phyloP scores from a whole-genome alignment of 306 rosid genomes.

The Cyamopsis tetragonoloba region DNA sequence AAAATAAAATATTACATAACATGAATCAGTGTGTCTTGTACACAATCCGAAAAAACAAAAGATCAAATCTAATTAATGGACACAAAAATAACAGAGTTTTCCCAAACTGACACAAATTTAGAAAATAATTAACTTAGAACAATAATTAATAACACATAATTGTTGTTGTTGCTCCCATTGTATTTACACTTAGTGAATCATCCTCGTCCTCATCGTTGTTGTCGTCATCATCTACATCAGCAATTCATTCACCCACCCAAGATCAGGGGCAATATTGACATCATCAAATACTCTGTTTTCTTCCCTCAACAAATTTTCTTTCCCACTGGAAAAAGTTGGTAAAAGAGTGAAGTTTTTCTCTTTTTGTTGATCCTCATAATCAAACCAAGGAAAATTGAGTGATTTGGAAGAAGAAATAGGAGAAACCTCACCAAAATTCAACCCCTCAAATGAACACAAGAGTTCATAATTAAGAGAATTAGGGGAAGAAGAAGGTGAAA shows the following conservation, averaged over 20 bases:
- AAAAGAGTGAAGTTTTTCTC: slow-evolving; percentile 53
- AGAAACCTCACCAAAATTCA: slow-evolving; percentile 51
- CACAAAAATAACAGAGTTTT: slow-evolving; percentile 23
- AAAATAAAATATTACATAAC: neutral
- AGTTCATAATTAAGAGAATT: slow-evolving; percentile 47
- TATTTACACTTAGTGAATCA: slow-evolving; percentile 40
- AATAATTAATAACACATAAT: slow-evolving; percentile 25
- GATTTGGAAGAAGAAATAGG: slow-evolving; percentile 17
- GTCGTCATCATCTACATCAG: slow-evolving; percentile 48
- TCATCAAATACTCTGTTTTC: slow-evolving; percentile 12
- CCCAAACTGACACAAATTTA: slow-evolving; percentile 21
- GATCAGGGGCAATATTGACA: slow-evolving; percentile 54
- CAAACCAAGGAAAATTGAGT: slow-evolving; percentile 42
- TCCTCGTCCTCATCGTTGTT: neutral
- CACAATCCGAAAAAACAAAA: slow-evolving; percentile 11
- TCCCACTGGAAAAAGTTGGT: slow-evolving; percentile 3
- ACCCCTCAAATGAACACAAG: slow-evolving; percentile 52
- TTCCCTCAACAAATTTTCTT: neutral
- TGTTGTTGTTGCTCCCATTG: slow-evolving; percentile 18
- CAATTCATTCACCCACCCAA: slow-evolving; percentile 90
- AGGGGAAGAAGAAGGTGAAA: slow-evolving; percentile 52
- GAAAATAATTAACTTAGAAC: slow-evolving; percentile 1
- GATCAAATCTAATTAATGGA: slow-evolving; percentile 1
- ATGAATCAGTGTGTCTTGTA: neutral
- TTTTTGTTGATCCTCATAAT: slow-evolving; percentile 40